phyloP scores from a whole-genome alignment of 192 early-diverging fungal species.

The Pilobolus umbonatus region DNA sequence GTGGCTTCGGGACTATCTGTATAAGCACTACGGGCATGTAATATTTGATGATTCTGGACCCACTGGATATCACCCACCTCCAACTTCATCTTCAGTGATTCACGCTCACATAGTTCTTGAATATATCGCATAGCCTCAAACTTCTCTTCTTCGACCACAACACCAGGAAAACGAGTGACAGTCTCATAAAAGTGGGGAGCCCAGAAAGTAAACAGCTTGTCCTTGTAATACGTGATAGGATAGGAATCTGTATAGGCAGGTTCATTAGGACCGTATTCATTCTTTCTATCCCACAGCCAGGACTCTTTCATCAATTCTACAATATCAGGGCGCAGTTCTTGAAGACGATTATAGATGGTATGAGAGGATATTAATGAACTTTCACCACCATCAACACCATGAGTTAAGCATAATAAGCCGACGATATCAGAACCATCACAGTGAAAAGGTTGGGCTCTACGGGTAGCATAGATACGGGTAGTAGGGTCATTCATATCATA shows the following conservation, averaged over 20 bases:
- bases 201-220: constrained; percentile 33
- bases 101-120: constrained; percentile 23
- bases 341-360: constrained; percentile 36
- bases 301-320: constrained; percentile 24
- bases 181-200: constrained; percentile 40
- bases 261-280: constrained; percentile 24
- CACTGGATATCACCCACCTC: constrained; percentile 36
- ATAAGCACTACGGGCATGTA: constrained; percentile 36
- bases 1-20: constrained; percentile 13
- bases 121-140: constrained; percentile 39
- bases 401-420: constrained; percentile 30
- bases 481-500: constrained; percentile 26
- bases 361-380: constrained; percentile 37
- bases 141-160: constrained; percentile 21
- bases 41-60: constrained; percentile 36
- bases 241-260: constrained; percentile 17
- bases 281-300: constrained; percentile 40
- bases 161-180: constrained; percentile 25
- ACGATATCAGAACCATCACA: constrained; percentile 36
- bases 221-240: constrained; percentile 22
- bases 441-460: constrained; percentile 40
- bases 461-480: constrained; percentile 38
- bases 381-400: constrained; percentile 30
- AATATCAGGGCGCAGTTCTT: constrained; percentile 30
- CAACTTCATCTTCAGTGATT: constrained; percentile 30